A percentile compares a stretch with the other conserved stretches of the same genome.
phyloP scores from a whole-genome alignment of 2,329 filamentous ascomycete genomes.

The Talaromyces sp. region DNA sequence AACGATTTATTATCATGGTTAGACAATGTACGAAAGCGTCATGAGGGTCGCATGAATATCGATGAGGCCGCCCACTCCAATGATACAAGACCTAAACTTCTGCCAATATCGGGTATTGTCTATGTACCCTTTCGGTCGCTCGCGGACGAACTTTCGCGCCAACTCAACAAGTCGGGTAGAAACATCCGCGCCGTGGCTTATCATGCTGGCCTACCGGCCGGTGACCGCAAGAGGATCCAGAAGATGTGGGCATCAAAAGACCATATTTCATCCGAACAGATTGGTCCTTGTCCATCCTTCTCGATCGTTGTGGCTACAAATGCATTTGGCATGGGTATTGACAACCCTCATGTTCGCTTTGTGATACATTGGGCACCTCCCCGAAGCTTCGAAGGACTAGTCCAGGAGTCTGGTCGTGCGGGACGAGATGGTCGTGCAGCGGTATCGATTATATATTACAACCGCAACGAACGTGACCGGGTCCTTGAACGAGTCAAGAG shows the following conservation, averaged over 20 bases:
- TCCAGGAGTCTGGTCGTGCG: slow-evolving; percentile 90
- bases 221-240: slow-evolving; percentile 59
- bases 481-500: slow-evolving; percentile 54
- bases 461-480: slow-evolving; percentile 76
- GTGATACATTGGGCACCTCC: slow-evolving; percentile 92
- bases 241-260: slow-evolving; percentile 37
- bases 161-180: slow-evolving; percentile 30
- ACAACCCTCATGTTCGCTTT: slow-evolving; percentile 91
- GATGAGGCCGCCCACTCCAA: slow-evolving; percentile 29
- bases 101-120: slow-evolving; percentile 46
- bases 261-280: slow-evolving; percentile 19
- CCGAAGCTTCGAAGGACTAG: slow-evolving; percentile 92
- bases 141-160: slow-evolving; percentile 39
- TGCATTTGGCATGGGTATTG: slow-evolving; percentile 96
- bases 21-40: slow-evolving; percentile 65
- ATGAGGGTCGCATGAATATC: slow-evolving; percentile 51
- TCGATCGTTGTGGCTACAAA: slow-evolving; percentile 93
- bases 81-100: slow-evolving; percentile 22
- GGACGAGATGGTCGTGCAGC: slow-evolving; percentile 85
- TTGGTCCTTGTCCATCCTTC: slow-evolving; percentile 57
- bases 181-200: slow-evolving; percentile 45
- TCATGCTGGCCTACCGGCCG: slow-evolving; percentile 65
- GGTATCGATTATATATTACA: slow-evolving; percentile 87
- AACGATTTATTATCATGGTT: slow-evolving; percentile 79
- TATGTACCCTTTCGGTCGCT: slow-evolving; percentile 44